These are phyloP conservation scores for Monilinia laxa DNA, from an alignment of 2,329 filamentous ascomycete genomes.

Conservation along the genomic window DNA sequence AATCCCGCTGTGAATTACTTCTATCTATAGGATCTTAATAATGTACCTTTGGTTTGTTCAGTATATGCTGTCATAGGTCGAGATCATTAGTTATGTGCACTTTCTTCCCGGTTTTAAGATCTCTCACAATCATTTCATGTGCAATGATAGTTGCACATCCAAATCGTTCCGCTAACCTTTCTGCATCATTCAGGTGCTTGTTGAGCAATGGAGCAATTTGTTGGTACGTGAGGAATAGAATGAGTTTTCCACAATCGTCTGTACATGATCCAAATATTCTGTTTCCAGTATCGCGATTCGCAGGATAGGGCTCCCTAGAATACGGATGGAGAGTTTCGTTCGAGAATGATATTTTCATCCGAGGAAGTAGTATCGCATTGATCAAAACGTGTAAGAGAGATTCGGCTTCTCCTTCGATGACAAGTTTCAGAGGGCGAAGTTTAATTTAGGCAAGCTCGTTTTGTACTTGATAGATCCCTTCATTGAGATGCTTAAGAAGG, in stretches of 20 bases:
- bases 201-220: neutral
- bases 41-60: neutral
- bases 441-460: neutral
- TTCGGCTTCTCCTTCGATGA: neutral
- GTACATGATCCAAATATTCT: neutral
- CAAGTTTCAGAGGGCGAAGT: neutral
- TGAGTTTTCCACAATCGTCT: too few relatives aligned
- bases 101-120: neutral
- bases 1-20: neutral
- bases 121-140: neutral
- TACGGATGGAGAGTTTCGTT: neutral
- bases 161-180: neutral
- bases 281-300: fast-evolving
- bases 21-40: neutral
- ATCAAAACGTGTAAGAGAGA: neutral
- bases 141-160: neutral
- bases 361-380: neutral
- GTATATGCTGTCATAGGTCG: neutral
- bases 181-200: neutral
- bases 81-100: neutral
- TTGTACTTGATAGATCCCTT: neutral
- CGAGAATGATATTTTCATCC: neutral
- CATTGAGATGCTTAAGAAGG: neutral
- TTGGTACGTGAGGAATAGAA: neutral
- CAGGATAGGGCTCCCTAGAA: neutral